phyloP scores from a whole-genome alignment of 2,329 filamentous ascomycete species.

The Scytalidium sp. region DNA sequence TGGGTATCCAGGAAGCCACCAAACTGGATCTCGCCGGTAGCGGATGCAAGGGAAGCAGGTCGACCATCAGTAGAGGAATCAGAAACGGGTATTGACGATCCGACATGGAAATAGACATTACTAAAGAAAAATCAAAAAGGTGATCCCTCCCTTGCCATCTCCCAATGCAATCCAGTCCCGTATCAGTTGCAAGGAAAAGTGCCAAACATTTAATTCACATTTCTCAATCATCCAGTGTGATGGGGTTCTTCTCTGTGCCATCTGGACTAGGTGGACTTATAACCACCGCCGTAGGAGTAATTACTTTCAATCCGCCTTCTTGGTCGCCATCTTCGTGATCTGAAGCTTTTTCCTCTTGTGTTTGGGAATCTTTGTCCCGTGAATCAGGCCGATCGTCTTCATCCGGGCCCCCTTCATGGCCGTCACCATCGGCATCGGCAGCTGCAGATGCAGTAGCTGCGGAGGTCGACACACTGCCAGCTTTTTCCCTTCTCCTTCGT shows the following conservation, averaged over 20 bases:
- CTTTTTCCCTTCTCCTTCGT: conserved; percentile 63
- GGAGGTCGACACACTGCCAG: conserved; percentile 31
- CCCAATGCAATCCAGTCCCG: not conserved
- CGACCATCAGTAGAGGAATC: not conserved
- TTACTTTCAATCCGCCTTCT: conserved; percentile 10
- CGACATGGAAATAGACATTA: not conserved
- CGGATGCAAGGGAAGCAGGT: not conserved
- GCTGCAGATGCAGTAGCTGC: not conserved
- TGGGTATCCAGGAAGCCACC: not conserved
- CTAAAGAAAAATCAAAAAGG: not conserved
- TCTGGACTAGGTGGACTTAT: conserved; percentile 27
- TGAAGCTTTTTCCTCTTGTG: conserved; percentile 7
- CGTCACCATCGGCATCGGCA: conserved; percentile 3
- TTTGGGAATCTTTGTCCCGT: conserved; percentile 6
- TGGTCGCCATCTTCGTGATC: conserved; percentile 6
- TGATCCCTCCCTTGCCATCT: not conserved
- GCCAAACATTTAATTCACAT: not conserved
- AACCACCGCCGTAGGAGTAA: conserved; percentile 24
- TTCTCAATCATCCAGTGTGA: conserved; percentile 19
- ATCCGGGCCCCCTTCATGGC: conserved; percentile 10
- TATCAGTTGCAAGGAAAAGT: not conserved
- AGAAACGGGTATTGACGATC: not conserved
- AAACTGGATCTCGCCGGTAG: not conserved
- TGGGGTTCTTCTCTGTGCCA: conserved; percentile 22
- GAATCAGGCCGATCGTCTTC: conserved; percentile 7